Conservation (phyloP, 2,329 filamentous ascomycete genomes). For the Monilinia fructicola region DNA sequence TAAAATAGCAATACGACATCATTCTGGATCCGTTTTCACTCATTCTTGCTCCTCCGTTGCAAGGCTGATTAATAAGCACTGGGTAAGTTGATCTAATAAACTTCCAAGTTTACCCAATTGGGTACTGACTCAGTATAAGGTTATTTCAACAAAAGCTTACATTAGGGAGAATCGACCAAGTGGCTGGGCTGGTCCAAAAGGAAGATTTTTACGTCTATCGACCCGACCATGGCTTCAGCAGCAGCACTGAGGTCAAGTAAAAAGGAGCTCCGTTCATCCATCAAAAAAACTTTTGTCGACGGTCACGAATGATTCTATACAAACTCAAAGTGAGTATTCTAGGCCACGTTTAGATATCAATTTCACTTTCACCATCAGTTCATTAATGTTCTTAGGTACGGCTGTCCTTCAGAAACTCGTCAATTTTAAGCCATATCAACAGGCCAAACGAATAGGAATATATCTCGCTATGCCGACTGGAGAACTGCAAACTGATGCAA, state of each 20-base stretch:
- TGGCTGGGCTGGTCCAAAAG: slow-evolving; percentile 2
- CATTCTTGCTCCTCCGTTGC: background rate
- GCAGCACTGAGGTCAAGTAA: slow-evolving; percentile 64
- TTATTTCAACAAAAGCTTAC: too few species aligned
- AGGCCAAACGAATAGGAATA: slow-evolving; percentile 74
- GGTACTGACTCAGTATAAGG: too few species aligned
- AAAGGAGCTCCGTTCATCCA: slow-evolving; percentile 68
- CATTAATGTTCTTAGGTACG: slow-evolving; percentile 51
- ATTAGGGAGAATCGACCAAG: background rate
- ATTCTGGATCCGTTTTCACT: background rate
- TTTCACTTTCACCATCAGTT: slow-evolving; percentile 26
- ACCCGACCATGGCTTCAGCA: slow-evolving; percentile 30
- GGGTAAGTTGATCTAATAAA: background rate
- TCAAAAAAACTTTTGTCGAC: slow-evolving; percentile 64
- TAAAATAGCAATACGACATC: too few species aligned
- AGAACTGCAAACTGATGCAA: slow-evolving; percentile 79
- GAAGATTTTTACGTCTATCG: background rate
- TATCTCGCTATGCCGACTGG: slow-evolving; percentile 90
- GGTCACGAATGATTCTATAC: slow-evolving; percentile 61
- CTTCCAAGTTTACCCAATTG: background rate
- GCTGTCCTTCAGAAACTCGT: slow-evolving; percentile 64
- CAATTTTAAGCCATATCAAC: slow-evolving; percentile 69
- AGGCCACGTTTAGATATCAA: background rate
- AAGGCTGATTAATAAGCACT: slow-evolving; percentile 8
- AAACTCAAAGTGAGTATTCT: slow-evolving; percentile 64